Percentiles rank a stretch among this genome's conserved stretches.
Evolutionary conservation across 2,329 filamentous ascomycete species (phyloP).

Genomic region (Fonsecaea erecta): DNA sequence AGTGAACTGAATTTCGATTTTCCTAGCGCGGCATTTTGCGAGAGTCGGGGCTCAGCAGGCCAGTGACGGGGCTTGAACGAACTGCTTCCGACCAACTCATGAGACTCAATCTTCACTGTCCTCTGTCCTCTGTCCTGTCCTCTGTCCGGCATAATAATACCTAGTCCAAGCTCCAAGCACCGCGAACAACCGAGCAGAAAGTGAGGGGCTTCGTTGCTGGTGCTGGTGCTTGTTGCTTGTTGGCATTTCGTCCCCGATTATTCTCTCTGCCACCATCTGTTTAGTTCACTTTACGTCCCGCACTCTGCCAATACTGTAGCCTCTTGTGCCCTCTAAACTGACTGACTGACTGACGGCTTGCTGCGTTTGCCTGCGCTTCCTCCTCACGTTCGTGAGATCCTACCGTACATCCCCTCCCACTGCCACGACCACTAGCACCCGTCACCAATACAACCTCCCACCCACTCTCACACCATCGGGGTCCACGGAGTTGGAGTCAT

Average conservation of each 20-base stretch:
- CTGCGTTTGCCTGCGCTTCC: slow-evolving; percentile 15
- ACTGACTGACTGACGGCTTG: slow-evolving; percentile 8
- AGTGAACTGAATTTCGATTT: slow-evolving; percentile 29
- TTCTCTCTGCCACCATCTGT: slow-evolving; percentile 1
- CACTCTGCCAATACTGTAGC: background rate
- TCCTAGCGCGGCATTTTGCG: slow-evolving; percentile 33
- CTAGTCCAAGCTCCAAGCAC: background rate
- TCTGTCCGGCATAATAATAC: too few species aligned
- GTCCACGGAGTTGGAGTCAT: background rate
- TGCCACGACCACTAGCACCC: background rate
- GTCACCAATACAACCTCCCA: slow-evolving; percentile 1
- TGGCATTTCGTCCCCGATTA: slow-evolving; percentile 6
- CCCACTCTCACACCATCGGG: background rate
- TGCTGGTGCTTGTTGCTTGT: background rate
- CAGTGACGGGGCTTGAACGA: slow-evolving; percentile 9
- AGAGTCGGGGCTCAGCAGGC: background rate
- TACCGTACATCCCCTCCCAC: background rate
- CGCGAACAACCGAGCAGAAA: slow-evolving; percentile 9
- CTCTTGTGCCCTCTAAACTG: background rate
- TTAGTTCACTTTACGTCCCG: background rate
- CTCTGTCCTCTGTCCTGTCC: too few species aligned
- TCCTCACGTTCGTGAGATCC: too few species aligned
- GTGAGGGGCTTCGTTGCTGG: slow-evolving; percentile 13
- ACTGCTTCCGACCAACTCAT: slow-evolving; percentile 7
- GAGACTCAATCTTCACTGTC: slow-evolving; percentile 2